Percentiles rank a stretch among this genome's conserved stretches.
Conservation (phyloP, 768 basidiomycete species). For the Kwoniella dendrophila region DNA sequence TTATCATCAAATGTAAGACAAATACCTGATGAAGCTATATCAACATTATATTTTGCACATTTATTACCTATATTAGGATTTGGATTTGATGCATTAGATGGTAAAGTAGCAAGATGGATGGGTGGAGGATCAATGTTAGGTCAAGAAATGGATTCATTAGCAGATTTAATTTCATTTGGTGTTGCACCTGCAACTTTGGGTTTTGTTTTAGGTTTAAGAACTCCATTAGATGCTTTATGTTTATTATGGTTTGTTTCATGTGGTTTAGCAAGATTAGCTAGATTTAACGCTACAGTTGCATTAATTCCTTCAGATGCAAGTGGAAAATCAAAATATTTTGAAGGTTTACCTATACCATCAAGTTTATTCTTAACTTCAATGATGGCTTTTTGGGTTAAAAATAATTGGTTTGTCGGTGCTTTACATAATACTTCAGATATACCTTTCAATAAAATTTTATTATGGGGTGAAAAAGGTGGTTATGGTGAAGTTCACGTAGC, state of each 20-base stretch:
- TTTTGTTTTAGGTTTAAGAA: conserved; percentile 86
- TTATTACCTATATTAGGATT: conserved; percentile 86
- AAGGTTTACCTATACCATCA: conserved; percentile 94
- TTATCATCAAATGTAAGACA: conserved; percentile 81
- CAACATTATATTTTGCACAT: conserved; percentile 75
- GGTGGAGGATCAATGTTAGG: conserved; percentile 93
- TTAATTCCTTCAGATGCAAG: conserved; percentile 80
- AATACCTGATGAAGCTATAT: conserved; percentile 84
- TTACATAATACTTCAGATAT: conserved; percentile 64
- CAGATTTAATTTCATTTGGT: conserved; percentile 97
- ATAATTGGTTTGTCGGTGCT: conserved; percentile 77
- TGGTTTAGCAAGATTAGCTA: conserved; percentile 92
- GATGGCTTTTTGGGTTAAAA: conserved; percentile 77
- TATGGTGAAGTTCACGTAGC: conserved; percentile 73
- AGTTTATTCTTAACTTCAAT: conserved; percentile 76
- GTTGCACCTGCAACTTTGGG: conserved; percentile 93
- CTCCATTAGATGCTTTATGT: conserved; percentile 82
- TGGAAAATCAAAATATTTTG: conserved; percentile 93
- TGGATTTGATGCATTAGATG: conserved; percentile 96
- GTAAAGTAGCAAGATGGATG: conserved; percentile 96
- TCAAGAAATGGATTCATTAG: conserved; percentile 95
- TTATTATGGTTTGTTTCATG: conserved; percentile 91
- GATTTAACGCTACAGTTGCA: conserved; percentile 98
- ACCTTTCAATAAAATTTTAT: conserved; percentile 56
- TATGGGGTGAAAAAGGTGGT: conserved; percentile 47